Percentiles rank a stretch among this genome's conserved stretches.
phyloP scores from a whole-genome alignment of 2,329 filamentous ascomycete genomes.

The Hortaea sp. region DNA sequence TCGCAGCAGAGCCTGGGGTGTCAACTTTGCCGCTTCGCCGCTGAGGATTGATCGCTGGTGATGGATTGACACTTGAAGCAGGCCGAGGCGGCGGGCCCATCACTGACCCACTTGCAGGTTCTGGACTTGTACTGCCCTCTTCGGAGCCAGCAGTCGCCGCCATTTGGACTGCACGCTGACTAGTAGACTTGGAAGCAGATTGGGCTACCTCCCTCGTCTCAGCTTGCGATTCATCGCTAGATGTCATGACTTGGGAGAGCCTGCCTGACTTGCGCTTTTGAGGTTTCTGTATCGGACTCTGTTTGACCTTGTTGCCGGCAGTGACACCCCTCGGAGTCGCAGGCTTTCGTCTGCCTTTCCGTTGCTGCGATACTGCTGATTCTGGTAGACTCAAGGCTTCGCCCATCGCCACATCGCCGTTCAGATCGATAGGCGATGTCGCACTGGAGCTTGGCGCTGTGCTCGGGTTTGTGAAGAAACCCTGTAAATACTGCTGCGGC shows the following conservation, averaged over 20 bases:
- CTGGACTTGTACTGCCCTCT: conserved; percentile 40
- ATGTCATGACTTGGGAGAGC: conserved; percentile 33
- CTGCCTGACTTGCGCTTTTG: conserved; percentile 39
- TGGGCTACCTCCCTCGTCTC: conserved; percentile 24
- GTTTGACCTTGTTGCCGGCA: conserved; percentile 45
- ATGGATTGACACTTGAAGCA: conserved; percentile 48
- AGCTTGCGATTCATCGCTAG: conserved; percentile 34
- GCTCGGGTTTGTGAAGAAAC: conserved; percentile 42
- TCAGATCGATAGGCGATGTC: conserved; percentile 35
- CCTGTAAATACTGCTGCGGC: conserved; percentile 30
- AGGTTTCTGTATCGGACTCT: conserved; percentile 64
- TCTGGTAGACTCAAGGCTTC: conserved; percentile 20
- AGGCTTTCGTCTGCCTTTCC: conserved; percentile 38
- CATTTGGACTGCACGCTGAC: conserved; percentile 9
- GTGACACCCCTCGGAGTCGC: conserved; percentile 36
- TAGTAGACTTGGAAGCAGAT: conserved; percentile 16
- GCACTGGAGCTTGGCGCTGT: conserved; percentile 42
- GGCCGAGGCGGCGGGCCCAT: conserved; percentile 55
- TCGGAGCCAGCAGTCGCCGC: conserved; percentile 28
- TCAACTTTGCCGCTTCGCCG: conserved; percentile 15
- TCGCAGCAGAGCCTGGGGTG: conserved; percentile 16
- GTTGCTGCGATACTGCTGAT: conserved; percentile 30
- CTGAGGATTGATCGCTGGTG: conserved; percentile 56
- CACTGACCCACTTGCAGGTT: conserved; percentile 35
- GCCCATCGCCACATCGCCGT: conserved; percentile 38